Evolutionary conservation across 1,139 yeast species (phyloP).

Genomic region (Blastobotrys capitulatus): DNA sequence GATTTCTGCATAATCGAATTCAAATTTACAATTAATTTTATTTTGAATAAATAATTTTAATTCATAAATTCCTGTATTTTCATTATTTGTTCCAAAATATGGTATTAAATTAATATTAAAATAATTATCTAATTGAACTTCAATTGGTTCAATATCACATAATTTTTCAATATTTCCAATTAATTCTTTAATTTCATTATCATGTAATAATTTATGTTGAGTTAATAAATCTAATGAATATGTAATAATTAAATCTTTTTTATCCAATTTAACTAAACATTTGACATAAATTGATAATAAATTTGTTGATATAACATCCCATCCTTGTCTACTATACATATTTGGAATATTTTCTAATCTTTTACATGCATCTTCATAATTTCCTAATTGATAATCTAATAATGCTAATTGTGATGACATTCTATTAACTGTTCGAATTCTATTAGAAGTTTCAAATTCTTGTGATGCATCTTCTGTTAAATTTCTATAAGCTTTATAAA

Average conservation of each 20-base stretch:
- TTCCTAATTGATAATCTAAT: constrained; percentile 52
- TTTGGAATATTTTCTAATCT: constrained; percentile 65
- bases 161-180: constrained; percentile 19
- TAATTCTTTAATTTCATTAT: constrained; percentile 16
- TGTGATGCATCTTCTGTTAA: constrained; percentile 44
- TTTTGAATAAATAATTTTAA: background rate
- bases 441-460: constrained; percentile 43
- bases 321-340: constrained; percentile 60
- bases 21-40: constrained; percentile 12
- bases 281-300: constrained; percentile 61
- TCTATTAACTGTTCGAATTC: constrained; percentile 63
- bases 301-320: constrained; percentile 66
- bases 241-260: constrained; percentile 23
- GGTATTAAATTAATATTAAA: constrained; percentile 21
- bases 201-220: constrained; percentile 21
- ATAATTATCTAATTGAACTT: constrained; percentile 19
- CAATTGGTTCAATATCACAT: constrained; percentile 12
- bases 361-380: constrained; percentile 56
- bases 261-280: constrained; percentile 51
- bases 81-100: constrained; percentile 6
- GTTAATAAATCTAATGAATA: constrained; percentile 32
- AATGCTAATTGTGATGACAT: constrained; percentile 79
- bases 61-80: constrained; percentile 5
- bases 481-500: constrained; percentile 33
- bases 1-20: constrained; percentile 17